Conservation (phyloP, 129 eudicot species). For the Scalesia atractyloides region DNA sequence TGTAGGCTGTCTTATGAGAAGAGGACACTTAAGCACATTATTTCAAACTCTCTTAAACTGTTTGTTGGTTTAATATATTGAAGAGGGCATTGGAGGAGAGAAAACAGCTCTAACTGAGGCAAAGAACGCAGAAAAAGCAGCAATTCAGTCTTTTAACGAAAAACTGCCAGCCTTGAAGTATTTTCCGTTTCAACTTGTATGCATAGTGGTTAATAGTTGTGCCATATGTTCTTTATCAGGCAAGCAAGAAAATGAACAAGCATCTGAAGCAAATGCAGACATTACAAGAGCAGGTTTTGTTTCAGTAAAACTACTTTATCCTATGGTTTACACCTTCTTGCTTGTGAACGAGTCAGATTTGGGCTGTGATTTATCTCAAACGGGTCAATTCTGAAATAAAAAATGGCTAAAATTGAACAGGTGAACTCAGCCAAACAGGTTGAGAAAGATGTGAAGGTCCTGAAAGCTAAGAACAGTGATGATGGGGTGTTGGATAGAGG, state of each 20-base stretch:
- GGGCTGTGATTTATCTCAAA: no score
- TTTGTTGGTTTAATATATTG: constrained; percentile 26
- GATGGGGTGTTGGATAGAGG: constrained; percentile 51
- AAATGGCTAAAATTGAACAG: constrained; percentile 31
- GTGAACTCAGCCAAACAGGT: constrained; percentile 66
- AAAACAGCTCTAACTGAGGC: constrained; percentile 55
- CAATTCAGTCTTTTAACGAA: constrained; percentile 69
- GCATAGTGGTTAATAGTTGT: constrained; percentile 3
- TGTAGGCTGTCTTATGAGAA: no score
- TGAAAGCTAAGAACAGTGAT: constrained; percentile 65
- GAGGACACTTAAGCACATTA: no score
- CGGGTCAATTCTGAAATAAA: no score
- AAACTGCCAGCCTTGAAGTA: constrained; percentile 63
- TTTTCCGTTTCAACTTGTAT: constrained; percentile 1
- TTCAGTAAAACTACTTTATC: background rate
- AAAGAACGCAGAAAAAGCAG: constrained; percentile 79
- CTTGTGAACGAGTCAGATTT: no score
- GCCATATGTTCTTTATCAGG: constrained; percentile 48
- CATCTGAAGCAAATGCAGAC: constrained; percentile 68
- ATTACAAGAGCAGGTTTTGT: constrained; percentile 78
- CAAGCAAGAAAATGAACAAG: constrained; percentile 68
- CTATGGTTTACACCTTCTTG: background rate
- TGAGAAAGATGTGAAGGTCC: constrained; percentile 81
- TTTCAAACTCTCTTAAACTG: background rate
- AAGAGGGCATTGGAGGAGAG: constrained; percentile 86